Evolutionary conservation across 106 monocot genomes (phyloP), one percentile per base, ranked within the genome.

Genomic region (Dendrobium huoshanense): DNA sequence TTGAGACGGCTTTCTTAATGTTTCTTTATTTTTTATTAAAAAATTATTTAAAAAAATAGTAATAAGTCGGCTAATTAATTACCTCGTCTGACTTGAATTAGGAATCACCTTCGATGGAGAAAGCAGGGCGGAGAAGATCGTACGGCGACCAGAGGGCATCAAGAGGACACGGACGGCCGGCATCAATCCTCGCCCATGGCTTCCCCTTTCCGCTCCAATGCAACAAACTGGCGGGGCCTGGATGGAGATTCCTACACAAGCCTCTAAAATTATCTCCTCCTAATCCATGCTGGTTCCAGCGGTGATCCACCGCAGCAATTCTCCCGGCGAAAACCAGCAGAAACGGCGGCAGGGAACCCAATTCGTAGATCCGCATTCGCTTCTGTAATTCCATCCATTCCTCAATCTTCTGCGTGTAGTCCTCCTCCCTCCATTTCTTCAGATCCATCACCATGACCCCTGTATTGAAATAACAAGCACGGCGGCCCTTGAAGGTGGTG

Each of bases 161-260:
- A 0, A 96, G 61, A 33, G 96, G 93, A 84, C 96, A 96, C 1
- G 96, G 91, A 54, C 89, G 79, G 7, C 88, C 85, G 7, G 85
- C 90, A 75, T 93, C 93, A 82, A 93, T 79, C 73, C 96, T 43
- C 4, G 77, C 93, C 96, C 96, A 96, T 0, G 96, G 93, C 87
- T 96, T 96, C 49, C 95, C 93, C 80, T 93, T 96, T 5, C 96
- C 91, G 72, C 96, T 96, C 95, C 96, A 96, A 81, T 93, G 96
- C 58, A 96, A 51, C 7, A 96, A 81, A 79, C 96, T 96, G 19
- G 85, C 91, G 43, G 88, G 88, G 17, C 96, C 96, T 4, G 91
- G 85, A 54, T 96, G 96, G 25, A 96, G 81, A 44, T 88, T 84
- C 56, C 96, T 75, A 67, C 96, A 96, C 7, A 87, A 73, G 25